phyloP scores from a whole-genome alignment of 192 early-diverging fungal species.

The Umbelopsis isabellina region DNA sequence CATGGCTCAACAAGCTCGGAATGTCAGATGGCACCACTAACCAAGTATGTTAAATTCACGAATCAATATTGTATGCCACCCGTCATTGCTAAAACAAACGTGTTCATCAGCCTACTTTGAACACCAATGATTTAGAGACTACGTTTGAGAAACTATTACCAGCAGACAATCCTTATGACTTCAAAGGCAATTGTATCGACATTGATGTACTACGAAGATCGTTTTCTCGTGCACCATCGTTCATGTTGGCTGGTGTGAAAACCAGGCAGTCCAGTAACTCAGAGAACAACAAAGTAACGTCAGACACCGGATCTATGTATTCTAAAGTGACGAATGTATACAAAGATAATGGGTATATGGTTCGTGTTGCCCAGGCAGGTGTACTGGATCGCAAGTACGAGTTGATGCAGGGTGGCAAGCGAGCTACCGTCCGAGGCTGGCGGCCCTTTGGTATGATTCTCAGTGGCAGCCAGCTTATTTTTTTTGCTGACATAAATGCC shows the following conservation, averaged over 20 bases:
- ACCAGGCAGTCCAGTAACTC: background rate
- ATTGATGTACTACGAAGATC: background rate
- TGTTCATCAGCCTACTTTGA: background rate
- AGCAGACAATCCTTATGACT: constrained; percentile 37
- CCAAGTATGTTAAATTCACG: background rate
- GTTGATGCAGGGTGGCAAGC: constrained; percentile 64
- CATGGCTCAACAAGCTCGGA: constrained; percentile 8
- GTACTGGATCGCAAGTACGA: constrained; percentile 76
- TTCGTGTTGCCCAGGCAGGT: constrained; percentile 67
- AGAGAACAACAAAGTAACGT: background rate
- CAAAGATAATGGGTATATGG: constrained; percentile 22
- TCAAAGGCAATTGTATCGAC: constrained; percentile 26
- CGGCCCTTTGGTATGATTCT: constrained; percentile 76
- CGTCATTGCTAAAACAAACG: too few relatives aligned
- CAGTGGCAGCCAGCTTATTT: constrained; percentile 76
- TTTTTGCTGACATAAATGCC: constrained; percentile 63
- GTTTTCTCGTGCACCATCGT: constrained; percentile 13
- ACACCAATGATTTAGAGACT: constrained; percentile 26
- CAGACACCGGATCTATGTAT: constrained; percentile 8
- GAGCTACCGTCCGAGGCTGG: constrained; percentile 69
- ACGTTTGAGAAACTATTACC: constrained; percentile 39
- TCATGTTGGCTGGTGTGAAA: constrained; percentile 5
- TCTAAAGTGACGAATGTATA: constrained; percentile 24
- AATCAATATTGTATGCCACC: too few relatives aligned
- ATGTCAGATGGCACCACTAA: background rate